Percentiles rank a stretch among this genome's conserved stretches.
phyloP scores from a whole-genome alignment of 1,139 yeast genomes.

The Saccharomyces uvarum region DNA sequence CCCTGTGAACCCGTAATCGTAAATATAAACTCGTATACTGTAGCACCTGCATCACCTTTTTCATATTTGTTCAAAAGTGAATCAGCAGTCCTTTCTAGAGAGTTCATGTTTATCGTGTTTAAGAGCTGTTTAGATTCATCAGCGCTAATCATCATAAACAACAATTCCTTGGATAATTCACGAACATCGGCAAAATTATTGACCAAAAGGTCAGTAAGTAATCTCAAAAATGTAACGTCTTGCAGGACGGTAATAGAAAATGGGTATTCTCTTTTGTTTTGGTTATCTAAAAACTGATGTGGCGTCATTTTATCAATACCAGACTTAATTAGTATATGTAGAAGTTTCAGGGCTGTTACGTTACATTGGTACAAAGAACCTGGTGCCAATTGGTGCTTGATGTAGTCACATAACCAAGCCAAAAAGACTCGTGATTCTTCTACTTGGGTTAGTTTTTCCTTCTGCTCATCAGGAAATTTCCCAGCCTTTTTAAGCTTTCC shows the following conservation, averaged over 20 bases:
- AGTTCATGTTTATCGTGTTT: conserved; percentile 13
- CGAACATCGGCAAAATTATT: conserved; percentile 76
- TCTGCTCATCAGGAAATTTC: conserved; percentile 34
- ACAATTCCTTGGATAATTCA: conserved; percentile 39
- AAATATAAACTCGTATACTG: conserved; percentile 46
- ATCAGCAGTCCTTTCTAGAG: conserved; percentile 36
- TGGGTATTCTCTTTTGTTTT: conserved; percentile 30
- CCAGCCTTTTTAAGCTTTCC: conserved; percentile 34
- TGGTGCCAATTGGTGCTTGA: conserved; percentile 46
- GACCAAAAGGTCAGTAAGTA: conserved; percentile 52
- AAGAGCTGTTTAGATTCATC: conserved; percentile 19
- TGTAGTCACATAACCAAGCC: conserved; percentile 36
- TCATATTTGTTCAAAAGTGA: conserved; percentile 55
- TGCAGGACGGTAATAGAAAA: conserved; percentile 40
- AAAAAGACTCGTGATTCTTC: conserved; percentile 38
- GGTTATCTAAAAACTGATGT: conserved; percentile 28
- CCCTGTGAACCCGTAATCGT: conserved; percentile 16
- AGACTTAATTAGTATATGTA: conserved; percentile 43
- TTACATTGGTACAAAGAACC: conserved; percentile 63
- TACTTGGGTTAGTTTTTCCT: conserved; percentile 28
- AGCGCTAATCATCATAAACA: conserved; percentile 40
- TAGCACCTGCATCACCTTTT: conserved; percentile 77
- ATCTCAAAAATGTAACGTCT: conserved; percentile 35
- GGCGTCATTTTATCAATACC: conserved; percentile 48
- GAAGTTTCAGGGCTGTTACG: conserved; percentile 44